A percentile compares a stretch with the other conserved stretches of the same genome.
Conservation (phyloP, 108 stramenopile species). For the Cylindrotheca fusiformis region DNA sequence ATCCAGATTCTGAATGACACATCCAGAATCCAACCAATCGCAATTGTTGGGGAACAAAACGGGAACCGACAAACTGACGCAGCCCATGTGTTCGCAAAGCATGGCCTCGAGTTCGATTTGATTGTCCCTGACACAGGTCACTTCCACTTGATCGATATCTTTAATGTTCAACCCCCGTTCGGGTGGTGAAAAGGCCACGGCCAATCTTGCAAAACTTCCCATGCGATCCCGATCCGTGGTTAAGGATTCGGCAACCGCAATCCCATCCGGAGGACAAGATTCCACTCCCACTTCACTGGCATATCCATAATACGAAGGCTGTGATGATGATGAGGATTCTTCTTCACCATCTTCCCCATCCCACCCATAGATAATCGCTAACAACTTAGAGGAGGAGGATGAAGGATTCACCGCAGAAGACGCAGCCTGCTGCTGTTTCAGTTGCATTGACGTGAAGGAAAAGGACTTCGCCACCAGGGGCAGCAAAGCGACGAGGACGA, state of each 20-base stretch:
- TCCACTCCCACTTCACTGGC: not conserved
- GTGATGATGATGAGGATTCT: not conserved
- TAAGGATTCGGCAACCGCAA: constrained; percentile 9
- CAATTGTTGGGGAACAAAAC: constrained; percentile 35
- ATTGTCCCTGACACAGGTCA: constrained; percentile 22
- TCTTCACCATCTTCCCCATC: constrained; percentile 15
- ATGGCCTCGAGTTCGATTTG: constrained; percentile 36
- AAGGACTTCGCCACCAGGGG: too few species aligned
- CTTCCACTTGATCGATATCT: constrained; percentile 27
- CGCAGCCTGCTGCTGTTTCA: not conserved
- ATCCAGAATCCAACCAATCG: constrained; percentile 6
- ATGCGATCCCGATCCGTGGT: constrained; percentile 9
- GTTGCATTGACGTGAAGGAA: too few species aligned
- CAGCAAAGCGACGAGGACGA: too few species aligned
- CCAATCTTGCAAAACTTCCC: constrained; percentile 34
- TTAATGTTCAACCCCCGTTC: constrained; percentile 20
- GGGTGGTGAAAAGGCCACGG: constrained; percentile 41
- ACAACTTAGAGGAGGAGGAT: too few species aligned
- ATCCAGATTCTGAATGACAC: constrained; percentile 33
- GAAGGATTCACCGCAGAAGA: too few species aligned
- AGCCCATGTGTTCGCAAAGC: constrained; percentile 35
- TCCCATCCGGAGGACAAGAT: constrained; percentile 8
- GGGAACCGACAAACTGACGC: constrained; percentile 34
- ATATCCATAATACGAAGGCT: not conserved
- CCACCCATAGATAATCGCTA: constrained; percentile 27